These are phyloP conservation scores for Epichloe scottii DNA, from an alignment of 2,329 filamentous ascomycete species.

Conservation along the genomic window DNA sequence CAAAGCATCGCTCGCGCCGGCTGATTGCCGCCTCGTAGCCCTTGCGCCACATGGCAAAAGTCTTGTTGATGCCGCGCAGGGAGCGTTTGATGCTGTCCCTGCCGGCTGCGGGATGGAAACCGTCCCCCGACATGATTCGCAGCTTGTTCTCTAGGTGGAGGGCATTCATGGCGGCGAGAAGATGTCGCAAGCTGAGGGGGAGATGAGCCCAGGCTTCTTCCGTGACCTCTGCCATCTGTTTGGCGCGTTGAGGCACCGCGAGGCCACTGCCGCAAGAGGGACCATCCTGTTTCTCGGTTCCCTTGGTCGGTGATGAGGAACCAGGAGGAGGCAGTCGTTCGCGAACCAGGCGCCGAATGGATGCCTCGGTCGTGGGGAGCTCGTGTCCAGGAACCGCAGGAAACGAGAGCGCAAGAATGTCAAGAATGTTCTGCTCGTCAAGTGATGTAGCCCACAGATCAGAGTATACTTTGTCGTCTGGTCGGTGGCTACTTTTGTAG, in stretches of 20 bases:
- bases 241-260: neutral
- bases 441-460: slow-evolving; percentile 5
- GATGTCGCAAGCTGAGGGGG: neutral
- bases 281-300: neutral
- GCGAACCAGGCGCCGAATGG: slow-evolving; percentile 7
- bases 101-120: slow-evolving; percentile 8
- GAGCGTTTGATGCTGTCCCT: slow-evolving; percentile 5
- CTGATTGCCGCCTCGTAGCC: slow-evolving; percentile 8
- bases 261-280: neutral
- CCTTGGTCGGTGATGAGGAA: neutral
- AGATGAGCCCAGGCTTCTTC: slow-evolving; percentile 10
- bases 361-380: slow-evolving; percentile 6
- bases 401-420: slow-evolving; percentile 3
- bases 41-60: slow-evolving; percentile 9
- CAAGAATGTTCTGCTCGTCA: neutral
- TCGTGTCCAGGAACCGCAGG: slow-evolving; percentile 3
- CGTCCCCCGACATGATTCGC: neutral
- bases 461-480: slow-evolving; percentile 7
- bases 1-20: slow-evolving; percentile 6
- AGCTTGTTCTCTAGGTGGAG: slow-evolving; percentile 9
- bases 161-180: slow-evolving; percentile 9
- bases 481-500: slow-evolving; percentile 9
- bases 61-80: slow-evolving; percentile 6
- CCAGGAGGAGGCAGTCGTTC: neutral
- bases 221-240: neutral